Percentiles rank a stretch among this genome's conserved stretches.
phyloP scores from a whole-genome alignment of 2,329 filamentous ascomycete species.

The Diaporthe citri region DNA sequence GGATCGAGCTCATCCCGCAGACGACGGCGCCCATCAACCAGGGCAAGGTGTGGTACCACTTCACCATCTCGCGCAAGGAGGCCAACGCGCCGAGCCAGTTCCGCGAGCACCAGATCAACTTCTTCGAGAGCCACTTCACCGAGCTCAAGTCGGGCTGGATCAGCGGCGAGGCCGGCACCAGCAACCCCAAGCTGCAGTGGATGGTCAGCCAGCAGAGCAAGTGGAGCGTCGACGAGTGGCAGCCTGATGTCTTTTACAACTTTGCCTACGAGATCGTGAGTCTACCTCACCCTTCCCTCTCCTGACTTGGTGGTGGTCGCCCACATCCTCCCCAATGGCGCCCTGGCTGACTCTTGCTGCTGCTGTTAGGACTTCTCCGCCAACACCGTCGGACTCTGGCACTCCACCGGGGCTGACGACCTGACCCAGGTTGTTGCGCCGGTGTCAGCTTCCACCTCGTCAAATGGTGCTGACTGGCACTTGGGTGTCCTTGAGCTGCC shows the following conservation, averaged over 20 bases:
- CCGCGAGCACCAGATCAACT: slow-evolving; percentile 75
- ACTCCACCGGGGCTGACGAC: slow-evolving; percentile 72
- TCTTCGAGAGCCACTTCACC: slow-evolving; percentile 79
- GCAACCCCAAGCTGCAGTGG: slow-evolving; percentile 72
- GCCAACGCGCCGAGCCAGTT: slow-evolving; percentile 71
- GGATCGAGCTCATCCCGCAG: slow-evolving; percentile 80
- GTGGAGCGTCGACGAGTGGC: slow-evolving; percentile 71
- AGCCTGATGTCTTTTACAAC: slow-evolving; percentile 78
- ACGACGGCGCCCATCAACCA: slow-evolving; percentile 73
- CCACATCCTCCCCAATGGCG: neutral
- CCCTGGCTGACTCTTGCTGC: neutral
- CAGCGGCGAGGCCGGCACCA: slow-evolving; percentile 57
- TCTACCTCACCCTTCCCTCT: slow-evolving; percentile 71
- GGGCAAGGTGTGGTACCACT: slow-evolving; percentile 80
- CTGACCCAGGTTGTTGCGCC: slow-evolving; percentile 71
- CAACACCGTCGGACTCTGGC: slow-evolving; percentile 75
- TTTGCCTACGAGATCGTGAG: slow-evolving; percentile 51
- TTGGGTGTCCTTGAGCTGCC: slow-evolving; percentile 77
- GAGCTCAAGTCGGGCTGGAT: slow-evolving; percentile 79
- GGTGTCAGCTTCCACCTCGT: slow-evolving; percentile 68
- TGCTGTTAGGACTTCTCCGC: slow-evolving; percentile 65
- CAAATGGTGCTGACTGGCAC: slow-evolving; percentile 80
- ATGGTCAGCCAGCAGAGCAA: slow-evolving; percentile 71
- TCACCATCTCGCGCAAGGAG: slow-evolving; percentile 71
- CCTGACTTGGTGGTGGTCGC: too few species aligned